phyloP scores from a whole-genome alignment of 768 basidiomycete genomes.

The Suillus fuscotomentosus region DNA sequence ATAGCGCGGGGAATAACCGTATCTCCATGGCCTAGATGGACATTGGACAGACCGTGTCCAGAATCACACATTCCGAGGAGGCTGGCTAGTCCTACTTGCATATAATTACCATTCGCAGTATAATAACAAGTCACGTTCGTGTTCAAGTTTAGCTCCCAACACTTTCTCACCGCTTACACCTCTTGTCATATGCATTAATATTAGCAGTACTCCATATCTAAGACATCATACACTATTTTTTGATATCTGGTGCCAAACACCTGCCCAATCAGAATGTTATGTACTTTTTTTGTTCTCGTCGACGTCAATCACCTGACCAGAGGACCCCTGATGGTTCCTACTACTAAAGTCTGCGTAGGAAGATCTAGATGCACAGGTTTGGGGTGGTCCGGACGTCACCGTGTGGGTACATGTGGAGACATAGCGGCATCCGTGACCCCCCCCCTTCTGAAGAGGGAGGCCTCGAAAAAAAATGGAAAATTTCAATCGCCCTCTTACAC shows the following conservation, averaged over 20 bases:
- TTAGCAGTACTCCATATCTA: neutral
- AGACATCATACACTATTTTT: conserved; percentile 1
- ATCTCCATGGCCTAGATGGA: conserved; percentile 9
- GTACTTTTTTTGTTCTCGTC: neutral
- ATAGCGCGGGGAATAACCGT: conserved; percentile 1
- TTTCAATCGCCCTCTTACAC: neutral
- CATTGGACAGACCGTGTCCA: conserved; percentile 5
- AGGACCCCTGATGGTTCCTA: too few species aligned
- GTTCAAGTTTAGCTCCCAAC: neutral
- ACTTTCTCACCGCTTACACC: conserved; percentile 1
- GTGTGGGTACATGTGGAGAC: neutral
- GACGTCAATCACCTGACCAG: neutral
- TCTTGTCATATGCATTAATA: conserved; percentile 6
- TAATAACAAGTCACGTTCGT: conserved; percentile 1
- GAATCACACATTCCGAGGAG: conserved; percentile 11
- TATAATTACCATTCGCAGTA: conserved; percentile 3
- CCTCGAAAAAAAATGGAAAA: neutral
- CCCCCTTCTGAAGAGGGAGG: neutral
- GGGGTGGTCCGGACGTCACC: too few species aligned
- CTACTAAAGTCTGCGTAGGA: too few species aligned
- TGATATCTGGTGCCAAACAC: neutral
- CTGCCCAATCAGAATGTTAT: neutral
- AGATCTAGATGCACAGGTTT: too few species aligned
- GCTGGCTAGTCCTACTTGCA: neutral
- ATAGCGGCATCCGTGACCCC: neutral